phyloP scores from a whole-genome alignment of 2,329 filamentous ascomycete genomes.

The Fusarium continuum region DNA sequence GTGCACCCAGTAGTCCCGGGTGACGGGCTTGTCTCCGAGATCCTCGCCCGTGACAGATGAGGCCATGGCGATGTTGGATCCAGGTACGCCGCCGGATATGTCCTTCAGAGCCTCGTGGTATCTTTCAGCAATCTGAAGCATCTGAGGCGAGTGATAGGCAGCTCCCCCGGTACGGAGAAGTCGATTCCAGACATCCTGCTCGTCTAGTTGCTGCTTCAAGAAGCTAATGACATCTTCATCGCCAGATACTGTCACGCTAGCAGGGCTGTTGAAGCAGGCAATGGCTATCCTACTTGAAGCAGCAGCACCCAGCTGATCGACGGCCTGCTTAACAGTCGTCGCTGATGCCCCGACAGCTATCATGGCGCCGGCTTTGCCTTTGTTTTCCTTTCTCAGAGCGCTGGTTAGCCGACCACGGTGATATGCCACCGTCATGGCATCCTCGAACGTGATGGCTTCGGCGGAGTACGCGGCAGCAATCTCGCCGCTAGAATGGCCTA shows the following conservation, averaged over 20 bases:
- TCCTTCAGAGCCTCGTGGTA: neutral
- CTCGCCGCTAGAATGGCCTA: constrained; percentile 53
- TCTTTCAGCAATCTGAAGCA: neutral
- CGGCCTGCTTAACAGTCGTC: no score
- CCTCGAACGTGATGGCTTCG: constrained; percentile 33
- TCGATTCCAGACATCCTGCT: neutral
- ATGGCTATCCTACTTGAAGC: constrained; percentile 27
- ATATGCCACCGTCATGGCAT: constrained; percentile 47
- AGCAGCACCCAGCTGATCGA: neutral
- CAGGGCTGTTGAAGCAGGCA: neutral
- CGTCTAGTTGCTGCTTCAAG: neutral
- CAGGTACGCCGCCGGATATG: neutral
- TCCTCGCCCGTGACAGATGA: no score
- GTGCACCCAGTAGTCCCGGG: constrained; percentile 28
- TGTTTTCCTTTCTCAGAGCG: constrained; percentile 6
- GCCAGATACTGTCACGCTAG: constrained; percentile 1
- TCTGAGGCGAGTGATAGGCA: constrained; percentile 10
- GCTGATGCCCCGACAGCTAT: constrained; percentile 42
- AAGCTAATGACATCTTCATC: neutral
- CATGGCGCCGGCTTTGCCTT: constrained; percentile 42
- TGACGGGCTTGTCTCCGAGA: neutral
- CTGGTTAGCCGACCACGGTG: constrained; percentile 22
- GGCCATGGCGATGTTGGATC: neutral
- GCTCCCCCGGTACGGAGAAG: neutral
- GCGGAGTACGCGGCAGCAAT: constrained; percentile 51